Base-by-base conservation (phyloP, 1,284 basidiomycete species). In the Microbotryum lychnidis-dioicae region DNA sequence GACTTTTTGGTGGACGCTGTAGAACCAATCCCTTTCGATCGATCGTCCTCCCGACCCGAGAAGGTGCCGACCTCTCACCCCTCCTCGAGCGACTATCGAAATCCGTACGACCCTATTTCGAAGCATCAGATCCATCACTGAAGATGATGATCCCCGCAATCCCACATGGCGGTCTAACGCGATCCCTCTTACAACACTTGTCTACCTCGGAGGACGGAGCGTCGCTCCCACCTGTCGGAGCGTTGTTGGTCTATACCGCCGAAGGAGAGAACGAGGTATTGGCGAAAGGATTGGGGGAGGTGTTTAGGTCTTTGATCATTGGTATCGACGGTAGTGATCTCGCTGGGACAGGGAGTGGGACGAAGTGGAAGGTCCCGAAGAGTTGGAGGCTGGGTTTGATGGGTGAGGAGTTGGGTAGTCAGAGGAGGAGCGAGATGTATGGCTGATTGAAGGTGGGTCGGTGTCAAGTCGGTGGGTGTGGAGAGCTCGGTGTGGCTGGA, bases 141-240 rank as follows among this genome's bases (percentile, higher is more conserved):
- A 47, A 77, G 79, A 12, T 79, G 81, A 45, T 79, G 79, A n/a
- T 76, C 78, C 48, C 58, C 73, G 73, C 21, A 78, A 79, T 45
- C 52, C 70, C 57, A 21, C 69, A 65, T 56, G 58, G 57, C 45
- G 64, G 66, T 12, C 51, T 66, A 20, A 66, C 64, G 6, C 61
- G 64, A 29, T 29, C 29, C 4, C 50, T 68, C 37, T 55, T 68
- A 49, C 50, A 54, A 20, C n/a, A 46, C 20, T 33, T 63, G 46
- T 53, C 61, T 7, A 49, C 54, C 4, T 20, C 45, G 7, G 1
- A 33, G 20, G 20, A 8, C 9, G 50, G 37, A n/a, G 31, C 31
- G 31, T 53, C 37, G 9, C 37, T 7, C 20, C 33, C 20, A 10
- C 45, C 25, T 18, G 25, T 56, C 14, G 56, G 51, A 3, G 61